Evolutionary conservation across 805 yeast genomes (phyloP), one percentile per base, ranked within the genome.

Genomic region (Candida fluviatilis): DNA sequence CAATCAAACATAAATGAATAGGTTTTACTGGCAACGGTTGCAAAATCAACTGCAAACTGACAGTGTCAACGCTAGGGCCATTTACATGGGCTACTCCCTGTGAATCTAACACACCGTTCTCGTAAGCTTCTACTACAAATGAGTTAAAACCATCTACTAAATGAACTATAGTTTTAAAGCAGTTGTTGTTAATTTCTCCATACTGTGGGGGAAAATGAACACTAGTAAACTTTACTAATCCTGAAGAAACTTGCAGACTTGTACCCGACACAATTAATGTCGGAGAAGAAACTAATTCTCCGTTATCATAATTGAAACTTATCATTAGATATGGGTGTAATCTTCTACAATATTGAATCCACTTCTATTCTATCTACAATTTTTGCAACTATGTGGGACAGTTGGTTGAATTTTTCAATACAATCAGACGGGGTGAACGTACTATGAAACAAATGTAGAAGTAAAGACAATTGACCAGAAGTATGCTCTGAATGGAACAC

Each of bases 101-200:
- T 7, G 13, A 26, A 13, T 26, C 29, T 12, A 26, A 12, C 4
- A 35, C 11, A 2, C 47, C 49, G 13, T 26, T 26, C 10, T 34
- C 23, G 34, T 42, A 55, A 19, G 74, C 79, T 2, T 73, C 70
- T 4, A 86, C 73, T 2, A 60, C 51, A 30, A 90, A 56, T 3
- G 53, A 56, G 53, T 90, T 91, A 19, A 56, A 57, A 26, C 58
- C 60, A n/a, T 91, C 90, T 15, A 78, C 75, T 16, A 90, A 70
- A 43, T 84, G 83, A 2, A 85, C 69, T n/a, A 85, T 52, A 0
- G 86, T 85, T 57, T 89, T 90, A 70, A 89, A 90, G 41, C 73
- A 71, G 1, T 82, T 80, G 14, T 73, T 63, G 37, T 78, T 75
- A 5, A 88, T 76, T 41, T 89, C 95, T 50, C 30, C 37, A 13